Evolutionary conservation across 345 rosid species (phyloP), one percentile per base, ranked within the genome.

Genomic region (Populus euphratica): DNA sequence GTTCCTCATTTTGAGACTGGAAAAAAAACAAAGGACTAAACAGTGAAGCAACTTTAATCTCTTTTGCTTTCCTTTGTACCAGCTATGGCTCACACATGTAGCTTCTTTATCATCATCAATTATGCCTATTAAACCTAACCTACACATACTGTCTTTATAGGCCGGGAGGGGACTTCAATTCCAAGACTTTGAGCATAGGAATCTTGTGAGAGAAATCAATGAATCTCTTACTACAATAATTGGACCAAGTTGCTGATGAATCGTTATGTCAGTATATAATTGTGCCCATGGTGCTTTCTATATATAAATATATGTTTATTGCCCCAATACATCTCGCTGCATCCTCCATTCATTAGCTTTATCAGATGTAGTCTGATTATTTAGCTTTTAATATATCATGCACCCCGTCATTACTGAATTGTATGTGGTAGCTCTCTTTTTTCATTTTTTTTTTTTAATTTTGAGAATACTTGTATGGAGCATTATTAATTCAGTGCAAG

Each of bases 61-160:
- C 10, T 66, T 10, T 17, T 10, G 7, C 12, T 35, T 56, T 36
- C 43, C 20, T 18, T 7, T 12, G 33, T 54, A 56, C 31, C 74
- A 5, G 78, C 47, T 76, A 49, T 33, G 36, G 41, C 81, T 17
- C 50, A 6, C 77, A 50, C 86, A 82, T 80, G 85, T 82, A 86
- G 78, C 70, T 33, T 68, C 69, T 81, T 77, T 84, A 77, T 78
- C 79, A 85, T 80, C 80, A 76, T 73, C 69, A 72, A 86, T 86
- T 68, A 85, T 54, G 75, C 80, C 91, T 87, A 82, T 73, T 39
- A 85, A 78, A 79, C 90, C 89, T 90, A 87, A 78, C 83, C 89
- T 85, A 77, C 79, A 70, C 38, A 65, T 54, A 66, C 73, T 73
- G 33, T 62, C 78, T 84, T 77, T 81, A 70, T 76, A 76, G 82